A percentile compares a stretch with the other conserved stretches of the same genome.
Conservation (phyloP, 257 asterid genomes). For the Primulina huaijiensis region DNA sequence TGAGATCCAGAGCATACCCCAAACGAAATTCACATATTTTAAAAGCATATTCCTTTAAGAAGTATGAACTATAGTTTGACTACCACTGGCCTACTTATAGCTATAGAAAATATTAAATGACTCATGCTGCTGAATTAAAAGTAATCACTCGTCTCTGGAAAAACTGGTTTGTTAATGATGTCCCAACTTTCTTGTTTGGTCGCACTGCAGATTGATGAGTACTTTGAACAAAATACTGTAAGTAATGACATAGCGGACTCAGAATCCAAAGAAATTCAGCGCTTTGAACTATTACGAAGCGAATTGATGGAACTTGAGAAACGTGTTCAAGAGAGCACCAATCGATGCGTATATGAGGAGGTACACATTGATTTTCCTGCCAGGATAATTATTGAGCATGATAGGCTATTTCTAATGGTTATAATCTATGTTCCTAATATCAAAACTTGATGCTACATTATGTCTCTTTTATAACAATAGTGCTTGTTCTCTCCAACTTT, state of each 20-base stretch:
- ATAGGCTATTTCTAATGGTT: conserved; percentile 16
- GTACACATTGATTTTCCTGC: conserved; percentile 33
- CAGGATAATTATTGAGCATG: conserved; percentile 14
- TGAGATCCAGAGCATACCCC: neutral
- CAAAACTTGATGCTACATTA: conserved; percentile 2
- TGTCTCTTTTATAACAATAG: conserved; percentile 8
- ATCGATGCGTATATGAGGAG: conserved; percentile 58
- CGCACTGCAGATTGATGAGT: conserved; percentile 44
- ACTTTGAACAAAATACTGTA: conserved; percentile 39
- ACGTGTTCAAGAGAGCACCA: conserved; percentile 80
- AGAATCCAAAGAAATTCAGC: conserved; percentile 65
- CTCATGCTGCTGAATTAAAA: neutral
- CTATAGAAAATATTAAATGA: conserved; percentile 6
- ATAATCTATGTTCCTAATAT: conserved; percentile 11
- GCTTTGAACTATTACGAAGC: conserved; percentile 70
- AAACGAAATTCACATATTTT: conserved; percentile 1
- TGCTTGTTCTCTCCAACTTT: neutral
- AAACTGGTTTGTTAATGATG: conserved; percentile 9
- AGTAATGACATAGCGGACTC: conserved; percentile 39
- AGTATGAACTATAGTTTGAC: conserved; percentile 17
- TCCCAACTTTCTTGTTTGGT: conserved; percentile 6
- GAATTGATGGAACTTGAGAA: conserved; percentile 89
- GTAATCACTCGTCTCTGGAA: too few species aligned
- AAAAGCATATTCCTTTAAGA: conserved; percentile 8
- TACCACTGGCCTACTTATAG: conserved; percentile 8